A percentile compares a stretch with the other conserved stretches of the same genome.
These are phyloP conservation scores for Suhomyces yuchorum DNA, from an alignment of 1,139 yeast genomes.

Conservation along the genomic window DNA sequence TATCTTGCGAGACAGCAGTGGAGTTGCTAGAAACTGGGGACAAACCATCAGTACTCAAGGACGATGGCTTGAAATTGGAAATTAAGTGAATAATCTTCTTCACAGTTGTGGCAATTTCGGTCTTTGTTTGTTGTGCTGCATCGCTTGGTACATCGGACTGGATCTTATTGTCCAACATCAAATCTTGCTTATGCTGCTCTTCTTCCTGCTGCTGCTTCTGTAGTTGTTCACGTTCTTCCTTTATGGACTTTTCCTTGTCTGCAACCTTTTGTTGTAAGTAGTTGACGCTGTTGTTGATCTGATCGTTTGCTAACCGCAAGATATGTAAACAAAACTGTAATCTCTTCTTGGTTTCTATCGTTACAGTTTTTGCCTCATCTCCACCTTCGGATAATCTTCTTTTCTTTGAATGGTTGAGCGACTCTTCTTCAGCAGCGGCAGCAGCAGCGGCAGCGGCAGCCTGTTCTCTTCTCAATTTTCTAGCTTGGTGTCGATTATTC, in stretches of 20 bases:
- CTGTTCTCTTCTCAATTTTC: conserved; percentile 26
- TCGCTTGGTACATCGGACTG: conserved; percentile 17
- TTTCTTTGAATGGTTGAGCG: conserved; percentile 22
- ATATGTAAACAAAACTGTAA: conserved; percentile 73
- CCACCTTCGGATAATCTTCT: conserved; percentile 19
- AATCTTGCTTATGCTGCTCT: conserved; percentile 12
- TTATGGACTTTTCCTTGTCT: conserved; percentile 24
- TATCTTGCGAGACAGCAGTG: conserved; percentile 13
- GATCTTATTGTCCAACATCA: conserved; percentile 8
- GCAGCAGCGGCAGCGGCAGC: conserved; percentile 14
- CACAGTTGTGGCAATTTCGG: conserved; percentile 85
- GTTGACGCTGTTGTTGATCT: conserved; percentile 63
- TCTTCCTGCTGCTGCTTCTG: conserved; percentile 16
- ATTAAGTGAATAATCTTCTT: conserved; percentile 85
- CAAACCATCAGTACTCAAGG: conserved; percentile 27
- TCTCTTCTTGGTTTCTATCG: conserved; percentile 69
- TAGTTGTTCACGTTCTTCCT: conserved; percentile 19
- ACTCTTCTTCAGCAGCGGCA: conserved; percentile 5
- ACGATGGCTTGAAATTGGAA: conserved; percentile 85
- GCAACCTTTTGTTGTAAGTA: conserved; percentile 52
- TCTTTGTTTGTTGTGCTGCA: conserved; percentile 56
- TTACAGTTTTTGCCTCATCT: conserved; percentile 27
- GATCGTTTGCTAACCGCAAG: conserved; percentile 74
- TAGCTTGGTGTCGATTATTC: conserved; percentile 41
- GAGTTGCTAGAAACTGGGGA: conserved; percentile 11